Evolutionary conservation across 2,329 filamentous ascomycete species (phyloP), one percentile per base, ranked within the genome.

Genomic region (Exserohilum turcica): DNA sequence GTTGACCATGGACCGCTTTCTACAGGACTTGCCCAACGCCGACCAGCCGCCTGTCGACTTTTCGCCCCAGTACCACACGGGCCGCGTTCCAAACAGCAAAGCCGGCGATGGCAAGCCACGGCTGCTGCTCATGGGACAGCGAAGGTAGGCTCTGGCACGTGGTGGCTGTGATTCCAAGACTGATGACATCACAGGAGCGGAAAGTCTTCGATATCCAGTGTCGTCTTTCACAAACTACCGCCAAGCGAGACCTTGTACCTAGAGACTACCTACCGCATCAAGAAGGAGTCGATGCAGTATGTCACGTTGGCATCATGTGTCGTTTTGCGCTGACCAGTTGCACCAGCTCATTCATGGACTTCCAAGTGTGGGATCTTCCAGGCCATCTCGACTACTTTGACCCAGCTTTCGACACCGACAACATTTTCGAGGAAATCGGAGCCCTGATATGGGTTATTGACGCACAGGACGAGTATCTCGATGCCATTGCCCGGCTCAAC

Each of bases 361-460:
- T 97, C 64, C 93, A 97, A 77, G 91, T 97, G 42, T 97, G 92
- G 90, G 94, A 99, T 72, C 92, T 99, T 52, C 94, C 94, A 2
- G 92, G 93, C 19, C 92, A 97, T 76, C 86, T 97, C 60, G 91
- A 97, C 77, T 95, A 96, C 67, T 87, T 95, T 55, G 91, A 94
- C 68, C 87, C 91, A 3, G 88, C 86, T 42, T 96, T 96, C 68
- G 92, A 97, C 72, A 88, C 94, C 58, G 91, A 96, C 65, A 88
- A 90, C 68, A 93, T 97, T 67, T 99, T 99, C 75, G 90, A 91
- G 63, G 92, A 93, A 69, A 91, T 96, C 13, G 94, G 94, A 16
- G 92, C 94, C 12, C 80, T 99, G 12, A 96, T 99, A 58, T 99
- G 94, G 93, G 93, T 99, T 55, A 96, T 99, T 54, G 94, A 99